Percentiles rank a stretch among this genome's conserved stretches.
Evolutionary conservation across 805 yeast species (phyloP).

Genomic region (Barnettozyma wickerhamii): DNA sequence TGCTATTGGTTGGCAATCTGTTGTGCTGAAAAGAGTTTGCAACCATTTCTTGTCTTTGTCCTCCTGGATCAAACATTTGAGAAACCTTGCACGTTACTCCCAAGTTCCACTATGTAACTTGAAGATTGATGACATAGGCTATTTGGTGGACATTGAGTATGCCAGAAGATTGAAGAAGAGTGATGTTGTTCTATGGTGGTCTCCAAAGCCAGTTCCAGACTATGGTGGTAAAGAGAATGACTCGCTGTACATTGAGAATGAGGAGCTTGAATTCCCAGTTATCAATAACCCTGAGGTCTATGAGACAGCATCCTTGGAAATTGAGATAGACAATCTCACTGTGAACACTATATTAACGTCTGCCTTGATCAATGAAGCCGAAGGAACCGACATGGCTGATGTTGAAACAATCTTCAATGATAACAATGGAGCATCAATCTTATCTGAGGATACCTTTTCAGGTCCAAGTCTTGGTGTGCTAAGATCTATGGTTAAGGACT

Average conservation of each 20-base stretch:
- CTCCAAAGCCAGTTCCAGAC: conserved; percentile 72
- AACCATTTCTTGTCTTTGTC: conserved; percentile 73
- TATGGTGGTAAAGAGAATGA: conserved; percentile 80
- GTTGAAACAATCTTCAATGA: conserved; percentile 29
- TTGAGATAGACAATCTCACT: conserved; percentile 72
- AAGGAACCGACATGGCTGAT: conserved; percentile 74
- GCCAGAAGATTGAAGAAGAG: conserved; percentile 68
- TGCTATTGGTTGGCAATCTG: conserved; percentile 77
- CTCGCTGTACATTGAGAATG: conserved; percentile 41
- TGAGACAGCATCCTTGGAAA: conserved; percentile 71
- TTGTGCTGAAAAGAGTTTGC: conserved; percentile 57
- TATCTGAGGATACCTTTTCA: conserved; percentile 83
- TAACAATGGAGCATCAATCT: conserved; percentile 29
- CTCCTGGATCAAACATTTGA: conserved; percentile 64
- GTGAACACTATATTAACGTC: conserved; percentile 87
- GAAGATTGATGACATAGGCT: conserved; percentile 70
- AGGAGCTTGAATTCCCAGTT: conserved; percentile 63
- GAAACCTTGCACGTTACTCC: conserved; percentile 63
- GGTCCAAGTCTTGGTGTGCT: conserved; percentile 67
- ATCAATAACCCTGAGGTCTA: conserved; percentile 78
- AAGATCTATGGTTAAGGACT: conserved; percentile 69
- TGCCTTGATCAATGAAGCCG: conserved; percentile 79
- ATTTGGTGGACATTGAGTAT: conserved; percentile 78
- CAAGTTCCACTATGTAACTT: conserved; percentile 86
- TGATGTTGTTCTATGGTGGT: conserved; percentile 91